phyloP scores from a whole-genome alignment of 2,329 filamentous ascomycete species.

The Epichloe sp. region DNA sequence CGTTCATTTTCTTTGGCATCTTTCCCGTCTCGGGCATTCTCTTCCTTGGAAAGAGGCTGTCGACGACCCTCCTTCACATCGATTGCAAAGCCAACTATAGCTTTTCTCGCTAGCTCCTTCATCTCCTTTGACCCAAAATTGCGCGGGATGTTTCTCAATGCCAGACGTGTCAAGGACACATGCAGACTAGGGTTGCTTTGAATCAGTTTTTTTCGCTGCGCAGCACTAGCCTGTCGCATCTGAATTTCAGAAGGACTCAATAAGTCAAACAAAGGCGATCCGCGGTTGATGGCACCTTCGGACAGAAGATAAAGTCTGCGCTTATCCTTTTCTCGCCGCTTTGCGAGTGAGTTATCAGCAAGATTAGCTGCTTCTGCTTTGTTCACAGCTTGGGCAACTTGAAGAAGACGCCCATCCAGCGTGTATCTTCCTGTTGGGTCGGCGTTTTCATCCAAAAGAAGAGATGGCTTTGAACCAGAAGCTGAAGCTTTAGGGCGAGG shows the following conservation, averaged over 20 bases:
- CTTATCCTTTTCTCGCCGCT: constrained; percentile 69
- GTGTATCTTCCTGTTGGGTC: constrained; percentile 82
- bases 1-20: constrained; percentile 68
- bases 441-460: constrained; percentile 73
- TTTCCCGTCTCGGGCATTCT: constrained; percentile 65
- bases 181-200: constrained; percentile 84
- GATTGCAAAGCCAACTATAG: constrained; percentile 84
- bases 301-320: constrained; percentile 75
- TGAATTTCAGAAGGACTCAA: constrained; percentile 70
- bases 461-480: constrained; percentile 55
- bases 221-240: constrained; percentile 75
- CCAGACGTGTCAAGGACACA: constrained; percentile 77
- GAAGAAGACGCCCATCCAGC: constrained; percentile 75
- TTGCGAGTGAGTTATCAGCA: constrained; percentile 52
- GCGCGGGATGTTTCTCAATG: constrained; percentile 80
- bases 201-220: constrained; percentile 71
- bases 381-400: constrained; percentile 73
- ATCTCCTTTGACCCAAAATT: constrained; percentile 74
- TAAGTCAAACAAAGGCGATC: constrained; percentile 62
- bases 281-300: constrained; percentile 71
- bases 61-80: constrained; percentile 73
- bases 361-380: constrained; percentile 68
- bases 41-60: constrained; percentile 75
- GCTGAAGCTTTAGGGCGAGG: constrained; percentile 43
- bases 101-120: constrained; percentile 80